Evolutionary conservation across 2,329 filamentous ascomycete species (phyloP).

Genomic region (Pestalotiopsis fici): DNA sequence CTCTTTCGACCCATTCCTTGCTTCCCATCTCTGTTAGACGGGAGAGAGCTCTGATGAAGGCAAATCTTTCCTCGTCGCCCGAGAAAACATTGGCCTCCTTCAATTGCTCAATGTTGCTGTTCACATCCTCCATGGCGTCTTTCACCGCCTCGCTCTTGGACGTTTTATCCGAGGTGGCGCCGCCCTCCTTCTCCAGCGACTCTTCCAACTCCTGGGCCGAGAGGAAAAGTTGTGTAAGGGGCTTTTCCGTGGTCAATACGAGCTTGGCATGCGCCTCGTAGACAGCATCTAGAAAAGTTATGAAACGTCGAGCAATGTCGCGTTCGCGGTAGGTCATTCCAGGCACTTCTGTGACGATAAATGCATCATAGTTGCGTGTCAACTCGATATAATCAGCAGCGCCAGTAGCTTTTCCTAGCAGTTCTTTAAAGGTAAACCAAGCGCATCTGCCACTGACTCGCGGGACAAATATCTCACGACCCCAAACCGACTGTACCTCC

Average conservation of each 20-base stretch:
- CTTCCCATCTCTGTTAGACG: conserved; percentile 91
- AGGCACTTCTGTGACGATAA: conserved; percentile 88
- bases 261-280: conserved; percentile 94
- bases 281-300: conserved; percentile 95
- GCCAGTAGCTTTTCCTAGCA: conserved; percentile 85
- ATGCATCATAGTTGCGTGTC: conserved; percentile 85
- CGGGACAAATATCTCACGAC: conserved; percentile 84
- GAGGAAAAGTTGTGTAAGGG: conserved; percentile 83
- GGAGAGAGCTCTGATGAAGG: conserved; percentile 86
- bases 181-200: conserved; percentile 51
- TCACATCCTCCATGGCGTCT: conserved; percentile 84
- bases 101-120: conserved; percentile 79
- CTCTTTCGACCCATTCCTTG: conserved; percentile 90
- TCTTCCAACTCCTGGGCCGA: conserved; percentile 69
- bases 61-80: conserved; percentile 95
- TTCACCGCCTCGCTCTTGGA: conserved; percentile 36
- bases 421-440: conserved; percentile 88
- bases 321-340: conserved; percentile 86
- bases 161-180: conserved; percentile 42
- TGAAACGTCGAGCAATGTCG: conserved; percentile 89
- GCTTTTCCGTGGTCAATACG: conserved; percentile 86
- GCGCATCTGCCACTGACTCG: conserved; percentile 85
- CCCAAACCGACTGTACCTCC: conserved; percentile 87
- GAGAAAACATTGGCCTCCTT: conserved; percentile 87
- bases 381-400: conserved; percentile 96